Base-by-base conservation (phyloP, 768 basidiomycete genomes). In the Lyophyllum semitale region DNA sequence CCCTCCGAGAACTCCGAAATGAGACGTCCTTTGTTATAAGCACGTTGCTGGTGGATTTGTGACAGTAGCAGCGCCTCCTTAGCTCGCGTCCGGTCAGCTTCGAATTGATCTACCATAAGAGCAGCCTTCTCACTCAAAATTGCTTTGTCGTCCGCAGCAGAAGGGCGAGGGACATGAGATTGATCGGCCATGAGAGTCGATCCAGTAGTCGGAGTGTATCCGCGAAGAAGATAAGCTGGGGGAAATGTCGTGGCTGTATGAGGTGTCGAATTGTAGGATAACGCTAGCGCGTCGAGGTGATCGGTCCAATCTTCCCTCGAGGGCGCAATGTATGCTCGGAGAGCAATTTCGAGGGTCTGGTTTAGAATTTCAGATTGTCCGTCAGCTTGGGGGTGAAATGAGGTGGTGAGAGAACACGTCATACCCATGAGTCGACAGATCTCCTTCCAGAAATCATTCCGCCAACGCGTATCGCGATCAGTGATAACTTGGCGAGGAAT, bases 291-390 rank as follows among this genome's bases (percentile, higher is more conserved):
- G 23, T 44, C 43, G 4, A 44, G 25, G 5, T 25, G 20, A 13
- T 22, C 12, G 8, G 13, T 17, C 43, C 43, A 44, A 17, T 44
- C 43, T 9, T 44, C 17, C 5, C 23, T 11, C 7, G 8, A 11
- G 5, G 43, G 43, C 17, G 8, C 43, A 8, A 44, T 44, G 25
- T 44, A 44, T 11, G 43, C 43, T 44, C 23, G 38, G 5, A 30
- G 29, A 6, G 29, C 29, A 11, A 30, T 68, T 59, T 74, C 71
- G 0, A 76, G 42, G 0, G 45, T 56, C 71, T 40, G 71, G 59
- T 75, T 76, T 17, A 69, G 25, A 0, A 68, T 56, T 59, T 76
- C 71, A 0, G 67, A 73, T 55, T 73, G 75, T 4, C 72, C 75
- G 55, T 77, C 29, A 11, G 29, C 29, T 30, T 30, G 29, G 11